Conservation (phyloP, 345 rosid genomes). For the Firmiana major region DNA sequence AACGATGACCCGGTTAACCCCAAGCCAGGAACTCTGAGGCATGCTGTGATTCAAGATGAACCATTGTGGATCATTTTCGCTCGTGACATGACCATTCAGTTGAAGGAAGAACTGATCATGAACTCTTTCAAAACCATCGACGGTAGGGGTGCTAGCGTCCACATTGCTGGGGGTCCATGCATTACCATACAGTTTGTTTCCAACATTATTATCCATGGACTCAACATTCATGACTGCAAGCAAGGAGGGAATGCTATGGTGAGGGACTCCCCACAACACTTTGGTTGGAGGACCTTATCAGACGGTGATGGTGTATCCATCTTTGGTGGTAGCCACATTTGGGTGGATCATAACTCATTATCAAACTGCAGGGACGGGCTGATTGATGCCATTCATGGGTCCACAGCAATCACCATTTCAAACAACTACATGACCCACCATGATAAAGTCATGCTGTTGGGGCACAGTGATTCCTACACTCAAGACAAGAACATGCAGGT, state of each 20-base stretch:
- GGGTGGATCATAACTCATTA: constrained; percentile 78
- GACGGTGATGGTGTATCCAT: constrained; percentile 86
- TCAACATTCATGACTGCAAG: constrained; percentile 78
- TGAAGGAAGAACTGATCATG: constrained; percentile 78
- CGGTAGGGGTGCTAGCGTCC: constrained; percentile 74
- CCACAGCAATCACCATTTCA: constrained; percentile 71
- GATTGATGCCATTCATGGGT: constrained; percentile 69
- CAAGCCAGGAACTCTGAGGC: constrained; percentile 62
- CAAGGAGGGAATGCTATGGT: constrained; percentile 71
- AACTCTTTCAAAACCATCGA: constrained; percentile 80
- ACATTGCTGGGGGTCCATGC: constrained; percentile 80
- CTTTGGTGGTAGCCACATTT: constrained; percentile 67
- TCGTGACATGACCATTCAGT: constrained; percentile 66
- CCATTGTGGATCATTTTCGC: constrained; percentile 76
- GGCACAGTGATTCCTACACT: constrained; percentile 63
- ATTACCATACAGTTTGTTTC: constrained; percentile 70
- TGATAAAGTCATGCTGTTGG: constrained; percentile 73
- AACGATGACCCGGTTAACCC: constrained; percentile 64
- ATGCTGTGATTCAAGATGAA: constrained; percentile 67
- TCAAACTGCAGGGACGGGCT: constrained; percentile 68
- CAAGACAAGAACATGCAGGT: constrained; percentile 81
- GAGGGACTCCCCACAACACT: constrained; percentile 60
- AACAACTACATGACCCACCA: constrained; percentile 82
- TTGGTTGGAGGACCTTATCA: constrained; percentile 61
- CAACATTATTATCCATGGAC: constrained; percentile 69